Evolutionary conservation across 2,329 filamentous ascomycete species (phyloP).

Genomic region (Nothophoma quercina): DNA sequence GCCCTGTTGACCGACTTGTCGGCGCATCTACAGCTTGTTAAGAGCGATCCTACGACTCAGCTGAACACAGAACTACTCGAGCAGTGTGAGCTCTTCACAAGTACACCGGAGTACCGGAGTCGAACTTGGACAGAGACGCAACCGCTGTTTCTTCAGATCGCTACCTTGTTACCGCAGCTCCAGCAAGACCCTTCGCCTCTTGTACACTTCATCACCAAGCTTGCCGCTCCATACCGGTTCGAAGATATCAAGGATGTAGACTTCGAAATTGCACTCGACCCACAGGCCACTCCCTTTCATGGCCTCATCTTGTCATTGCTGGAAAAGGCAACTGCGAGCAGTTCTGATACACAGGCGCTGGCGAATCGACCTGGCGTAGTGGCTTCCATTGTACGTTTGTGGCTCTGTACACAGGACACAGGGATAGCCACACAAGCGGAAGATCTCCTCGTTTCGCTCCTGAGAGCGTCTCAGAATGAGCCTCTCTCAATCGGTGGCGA

Average conservation of each 20-base stretch:
- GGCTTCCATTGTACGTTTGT: conserved; percentile 62
- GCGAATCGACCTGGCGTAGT: conserved; percentile 65
- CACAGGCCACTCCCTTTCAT: conserved; percentile 61
- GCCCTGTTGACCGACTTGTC: conserved; percentile 43
- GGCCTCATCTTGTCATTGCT: conserved; percentile 63
- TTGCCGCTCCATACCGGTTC: conserved; percentile 54
- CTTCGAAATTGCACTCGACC: conserved; percentile 62
- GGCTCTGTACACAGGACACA: conserved; percentile 64
- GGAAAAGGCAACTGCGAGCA: conserved; percentile 60
- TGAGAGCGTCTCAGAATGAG: conserved; percentile 56
- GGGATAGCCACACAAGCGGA: conserved; percentile 63
- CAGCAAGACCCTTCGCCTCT: conserved; percentile 66
- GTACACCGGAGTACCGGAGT: conserved; percentile 40
- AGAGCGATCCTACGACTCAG: conserved; percentile 53
- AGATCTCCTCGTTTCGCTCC: conserved; percentile 60
- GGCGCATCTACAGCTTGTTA: conserved; percentile 55
- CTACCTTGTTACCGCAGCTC: conserved; percentile 59
- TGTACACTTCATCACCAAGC: conserved; percentile 60
- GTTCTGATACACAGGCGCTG: conserved; percentile 65
- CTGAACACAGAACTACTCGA: conserved; percentile 61
- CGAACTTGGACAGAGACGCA: conserved; percentile 40
- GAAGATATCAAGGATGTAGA: conserved; percentile 57
- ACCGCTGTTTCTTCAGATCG: conserved; percentile 55
- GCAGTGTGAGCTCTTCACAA: conserved; percentile 55
- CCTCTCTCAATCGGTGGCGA: conserved; percentile 50